Evolutionary conservation across 805 yeast species (phyloP).

Genomic region (Ogataea trehalophila): DNA sequence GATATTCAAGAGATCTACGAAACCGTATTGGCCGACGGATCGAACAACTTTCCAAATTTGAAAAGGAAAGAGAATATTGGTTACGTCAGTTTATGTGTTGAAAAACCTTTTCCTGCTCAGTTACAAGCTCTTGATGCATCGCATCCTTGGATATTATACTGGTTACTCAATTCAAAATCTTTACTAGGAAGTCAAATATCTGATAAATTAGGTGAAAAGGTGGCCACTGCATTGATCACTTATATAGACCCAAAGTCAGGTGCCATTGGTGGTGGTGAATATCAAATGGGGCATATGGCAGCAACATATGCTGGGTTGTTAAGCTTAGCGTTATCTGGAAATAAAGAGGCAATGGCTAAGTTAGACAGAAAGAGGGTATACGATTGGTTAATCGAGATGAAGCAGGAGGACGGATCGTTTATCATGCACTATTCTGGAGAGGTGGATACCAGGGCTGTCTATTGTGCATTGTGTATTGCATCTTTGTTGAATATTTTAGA

Average conservation of each 20-base stretch:
- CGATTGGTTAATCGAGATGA: conserved; percentile 61
- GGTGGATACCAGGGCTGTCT: conserved; percentile 76
- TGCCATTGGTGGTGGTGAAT: conserved; percentile 83
- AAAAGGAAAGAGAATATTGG: conserved; percentile 34
- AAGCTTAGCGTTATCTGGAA: conserved; percentile 50
- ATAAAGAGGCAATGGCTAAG: conserved; percentile 34
- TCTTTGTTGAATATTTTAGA: conserved; percentile 59
- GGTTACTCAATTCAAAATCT: conserved; percentile 61
- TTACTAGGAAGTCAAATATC: conserved; percentile 35
- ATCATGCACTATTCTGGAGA: conserved; percentile 76
- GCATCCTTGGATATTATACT: conserved; percentile 87
- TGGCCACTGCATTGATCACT: conserved; percentile 27
- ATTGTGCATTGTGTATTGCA: conserved; percentile 78
- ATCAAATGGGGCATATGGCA: conserved; percentile 82
- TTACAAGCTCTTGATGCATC: conserved; percentile 73
- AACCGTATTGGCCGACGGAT: conserved; percentile 25
- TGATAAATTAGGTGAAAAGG: conserved; percentile 13
- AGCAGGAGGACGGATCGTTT: conserved; percentile 71
- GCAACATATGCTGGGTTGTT: conserved; percentile 74
- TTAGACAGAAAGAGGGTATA: conserved; percentile 47
- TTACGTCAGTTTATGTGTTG: conserved; percentile 39
- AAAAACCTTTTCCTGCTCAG: conserved; percentile 42
- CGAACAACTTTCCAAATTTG: conserved; percentile 26
- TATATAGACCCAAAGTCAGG: conserved; percentile 37
- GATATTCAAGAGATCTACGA: conserved; percentile 29